Evolutionary conservation across 306 rosid genomes (phyloP).

Genomic region (Cucumis cinereus): DNA sequence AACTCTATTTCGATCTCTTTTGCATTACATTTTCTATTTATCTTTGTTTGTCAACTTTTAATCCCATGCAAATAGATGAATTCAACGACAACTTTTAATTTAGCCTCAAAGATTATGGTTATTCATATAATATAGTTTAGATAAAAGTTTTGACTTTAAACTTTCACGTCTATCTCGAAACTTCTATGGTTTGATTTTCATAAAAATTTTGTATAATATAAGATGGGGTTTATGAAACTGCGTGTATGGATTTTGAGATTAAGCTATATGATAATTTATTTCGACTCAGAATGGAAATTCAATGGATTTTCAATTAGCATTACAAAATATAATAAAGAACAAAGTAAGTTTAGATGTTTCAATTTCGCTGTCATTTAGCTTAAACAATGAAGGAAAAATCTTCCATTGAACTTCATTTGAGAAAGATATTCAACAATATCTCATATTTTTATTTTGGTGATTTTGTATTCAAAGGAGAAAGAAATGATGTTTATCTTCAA

Average conservation of each 20-base stretch:
- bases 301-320: background rate
- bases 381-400: background rate
- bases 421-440: background rate
- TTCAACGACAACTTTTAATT: no score
- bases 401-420: background rate
- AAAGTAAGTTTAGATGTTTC: no score
- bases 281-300: background rate
- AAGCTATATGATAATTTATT: background rate
- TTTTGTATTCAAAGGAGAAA: background rate
- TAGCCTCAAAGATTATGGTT: no score
- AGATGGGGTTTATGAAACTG: background rate
- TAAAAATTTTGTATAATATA: background rate
- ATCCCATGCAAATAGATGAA: no score
- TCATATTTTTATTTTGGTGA: background rate
- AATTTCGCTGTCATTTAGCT: no score
- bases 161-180: background rate
- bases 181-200: background rate
- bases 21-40: no score
- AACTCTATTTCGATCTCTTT: no score
- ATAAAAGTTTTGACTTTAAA: background rate
- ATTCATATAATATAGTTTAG: background rate
- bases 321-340: background rate
- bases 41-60: no score
- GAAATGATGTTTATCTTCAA: constrained; percentile 1
- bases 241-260: background rate